These are phyloP conservation scores for Pythium rishiriense DNA, from an alignment of 352 stramenopile species.

Conservation along the genomic window DNA sequence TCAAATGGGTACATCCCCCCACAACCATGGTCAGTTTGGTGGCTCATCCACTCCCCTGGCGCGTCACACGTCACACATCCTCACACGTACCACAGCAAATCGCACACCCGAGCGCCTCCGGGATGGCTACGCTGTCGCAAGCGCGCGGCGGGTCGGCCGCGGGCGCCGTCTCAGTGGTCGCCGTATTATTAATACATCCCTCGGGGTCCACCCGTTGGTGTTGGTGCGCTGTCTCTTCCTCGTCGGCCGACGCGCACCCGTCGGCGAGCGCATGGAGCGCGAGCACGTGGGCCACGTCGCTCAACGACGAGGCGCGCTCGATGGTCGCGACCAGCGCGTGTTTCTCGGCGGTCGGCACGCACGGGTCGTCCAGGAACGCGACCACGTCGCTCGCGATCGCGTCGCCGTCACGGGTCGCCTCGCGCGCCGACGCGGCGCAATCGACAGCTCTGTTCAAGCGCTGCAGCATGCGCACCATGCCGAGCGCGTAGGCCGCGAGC, in stretches of 20 bases:
- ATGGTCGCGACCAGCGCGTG: constrained; percentile 21
- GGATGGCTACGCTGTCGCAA: constrained; percentile 24
- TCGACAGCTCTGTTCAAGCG: background rate
- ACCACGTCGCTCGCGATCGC: constrained; percentile 3
- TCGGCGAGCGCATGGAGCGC: constrained; percentile 9
- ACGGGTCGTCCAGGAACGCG: constrained; percentile 13
- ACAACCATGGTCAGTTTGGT: background rate
- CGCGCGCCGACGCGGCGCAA: background rate
- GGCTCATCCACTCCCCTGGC: background rate
- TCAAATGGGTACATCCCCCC: background rate
- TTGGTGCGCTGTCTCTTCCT: too few species aligned
- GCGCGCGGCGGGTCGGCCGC: background rate
- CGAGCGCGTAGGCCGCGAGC: constrained; percentile 38
- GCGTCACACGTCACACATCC: background rate
- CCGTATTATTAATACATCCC: background rate
- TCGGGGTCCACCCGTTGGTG: too few species aligned
- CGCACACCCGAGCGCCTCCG: constrained; percentile 33
- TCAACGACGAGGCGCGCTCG: constrained; percentile 16
- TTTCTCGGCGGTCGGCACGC: constrained; percentile 4
- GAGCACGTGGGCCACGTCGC: constrained; percentile 14
- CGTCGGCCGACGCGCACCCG: too few species aligned
- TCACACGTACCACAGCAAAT: constrained; percentile 42
- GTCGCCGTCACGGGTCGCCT: constrained; percentile 13
- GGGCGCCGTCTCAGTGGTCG: background rate
- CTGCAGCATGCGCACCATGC: constrained; percentile 33